phyloP scores from a whole-genome alignment of 345 rosid species.

The Erucastrum elatum region DNA sequence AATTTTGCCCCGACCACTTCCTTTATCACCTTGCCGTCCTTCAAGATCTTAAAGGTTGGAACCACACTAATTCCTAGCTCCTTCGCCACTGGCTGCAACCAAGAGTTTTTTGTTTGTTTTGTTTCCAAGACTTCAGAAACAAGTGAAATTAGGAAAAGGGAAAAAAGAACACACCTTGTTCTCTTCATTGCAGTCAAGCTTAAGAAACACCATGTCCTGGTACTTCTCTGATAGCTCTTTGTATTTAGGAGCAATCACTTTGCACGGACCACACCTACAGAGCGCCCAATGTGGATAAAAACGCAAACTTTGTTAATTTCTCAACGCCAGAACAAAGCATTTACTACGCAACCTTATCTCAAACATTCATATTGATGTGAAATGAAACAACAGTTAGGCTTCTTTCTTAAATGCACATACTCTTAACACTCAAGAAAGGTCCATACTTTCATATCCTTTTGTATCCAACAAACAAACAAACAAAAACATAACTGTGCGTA shows the following conservation, averaged over 20 bases:
- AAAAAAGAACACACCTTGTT: conserved; percentile 57
- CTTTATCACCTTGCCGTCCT: conserved; percentile 60
- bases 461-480: not conserved
- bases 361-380: not conserved
- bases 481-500: not conserved
- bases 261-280: conserved; percentile 94
- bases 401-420: conserved; percentile 1
- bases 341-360: not conserved
- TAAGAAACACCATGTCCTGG: conserved; percentile 78
- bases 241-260: conserved; percentile 83
- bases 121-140: not conserved
- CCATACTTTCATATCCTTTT: not conserved
- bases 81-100: conserved; percentile 78
- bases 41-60: conserved; percentile 89
- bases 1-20: conserved; percentile 86
- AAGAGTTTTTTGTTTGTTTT: conserved; percentile 10
- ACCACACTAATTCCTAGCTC: conserved; percentile 89
- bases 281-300: not conserved
- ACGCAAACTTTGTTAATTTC: no score
- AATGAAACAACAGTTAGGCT: no score
- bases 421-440: not conserved
- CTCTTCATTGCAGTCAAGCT: conserved; percentile 93
- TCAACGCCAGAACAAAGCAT: conserved; percentile 7
- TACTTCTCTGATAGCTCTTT: conserved; percentile 70
- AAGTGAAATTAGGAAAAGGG: not conserved